These are phyloP conservation scores for Plasmopara viticola DNA, from an alignment of 352 stramenopile genomes.

Conservation along the genomic window DNA sequence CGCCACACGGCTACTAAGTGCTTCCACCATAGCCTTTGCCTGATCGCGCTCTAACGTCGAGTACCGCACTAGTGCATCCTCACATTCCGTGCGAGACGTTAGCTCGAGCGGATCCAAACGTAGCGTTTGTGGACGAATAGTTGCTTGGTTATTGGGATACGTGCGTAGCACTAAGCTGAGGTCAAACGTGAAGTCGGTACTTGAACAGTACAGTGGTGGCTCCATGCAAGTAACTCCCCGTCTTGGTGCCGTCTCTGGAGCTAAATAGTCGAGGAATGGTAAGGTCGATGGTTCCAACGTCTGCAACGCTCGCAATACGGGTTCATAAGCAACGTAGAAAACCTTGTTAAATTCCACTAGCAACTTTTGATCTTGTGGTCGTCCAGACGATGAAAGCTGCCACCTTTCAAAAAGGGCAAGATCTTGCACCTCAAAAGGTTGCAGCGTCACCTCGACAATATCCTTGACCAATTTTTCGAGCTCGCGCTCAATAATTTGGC, in stretches of 20 bases:
- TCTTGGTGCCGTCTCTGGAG: slow-evolving; percentile 9
- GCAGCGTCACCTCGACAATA: slow-evolving; percentile 24
- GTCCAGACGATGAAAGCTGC: slow-evolving; percentile 2
- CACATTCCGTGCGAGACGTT: slow-evolving; percentile 13
- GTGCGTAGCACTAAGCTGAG: slow-evolving; percentile 17
- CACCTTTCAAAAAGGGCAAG: slow-evolving; percentile 20
- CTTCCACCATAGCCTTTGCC: slow-evolving; percentile 56
- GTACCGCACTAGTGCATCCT: slow-evolving; percentile 18
- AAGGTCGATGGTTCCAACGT: slow-evolving; percentile 16
- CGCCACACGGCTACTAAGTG: slow-evolving; percentile 58
- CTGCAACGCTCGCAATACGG: slow-evolving; percentile 42
- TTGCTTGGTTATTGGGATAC: slow-evolving; percentile 1
- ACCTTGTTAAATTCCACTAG: slow-evolving; percentile 49
- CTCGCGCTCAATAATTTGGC: slow-evolving; percentile 28
- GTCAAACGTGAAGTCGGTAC: slow-evolving; percentile 26
- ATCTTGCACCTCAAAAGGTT: slow-evolving; percentile 29
- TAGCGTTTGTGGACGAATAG: slow-evolving; percentile 3
- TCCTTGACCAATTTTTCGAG: slow-evolving; percentile 24
- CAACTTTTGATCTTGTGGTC: slow-evolving; percentile 15
- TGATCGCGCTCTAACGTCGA: slow-evolving; percentile 49
- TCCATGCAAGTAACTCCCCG: slow-evolving; percentile 18
- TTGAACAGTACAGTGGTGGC: slow-evolving; percentile 26
- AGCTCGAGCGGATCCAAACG: slow-evolving; percentile 16
- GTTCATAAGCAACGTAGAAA: slow-evolving; percentile 45
- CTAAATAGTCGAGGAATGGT: slow-evolving; percentile 37